phyloP scores from a whole-genome alignment of 805 yeast genomes.

The Candida cerambycidarum region DNA sequence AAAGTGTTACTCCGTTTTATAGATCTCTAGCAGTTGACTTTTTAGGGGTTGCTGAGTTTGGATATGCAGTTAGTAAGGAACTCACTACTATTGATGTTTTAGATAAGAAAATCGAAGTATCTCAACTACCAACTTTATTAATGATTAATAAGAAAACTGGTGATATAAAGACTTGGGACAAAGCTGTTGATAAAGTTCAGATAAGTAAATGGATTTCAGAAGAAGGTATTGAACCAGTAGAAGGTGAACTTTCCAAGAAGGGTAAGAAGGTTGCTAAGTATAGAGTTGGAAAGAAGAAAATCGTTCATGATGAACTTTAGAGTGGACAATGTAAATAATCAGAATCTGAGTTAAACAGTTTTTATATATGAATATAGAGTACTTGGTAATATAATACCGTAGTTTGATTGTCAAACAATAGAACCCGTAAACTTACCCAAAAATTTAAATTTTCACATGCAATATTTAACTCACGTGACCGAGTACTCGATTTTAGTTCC shows the following conservation, averaged over 20 bases:
- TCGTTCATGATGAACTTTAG: constrained; percentile 29
- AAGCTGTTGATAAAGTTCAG: constrained; percentile 29
- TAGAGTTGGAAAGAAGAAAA: constrained; percentile 27
- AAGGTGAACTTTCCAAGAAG: constrained; percentile 38
- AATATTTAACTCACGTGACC: constrained; percentile 7
- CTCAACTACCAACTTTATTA: constrained; percentile 26
- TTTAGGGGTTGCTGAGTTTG: constrained; percentile 50
- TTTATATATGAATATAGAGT: no score
- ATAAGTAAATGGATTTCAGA: constrained; percentile 35
- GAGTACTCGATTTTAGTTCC: not conserved
- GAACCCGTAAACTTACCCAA: not conserved
- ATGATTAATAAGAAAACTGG: constrained; percentile 9
- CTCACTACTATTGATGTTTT: constrained; percentile 13
- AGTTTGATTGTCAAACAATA: no score
- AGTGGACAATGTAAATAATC: not conserved
- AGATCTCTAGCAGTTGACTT: constrained; percentile 73
- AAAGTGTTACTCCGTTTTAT: constrained; percentile 51
- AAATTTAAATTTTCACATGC: constrained; percentile 7
- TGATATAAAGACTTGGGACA: constrained; percentile 11
- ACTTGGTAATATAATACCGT: no score
- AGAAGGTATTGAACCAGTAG: constrained; percentile 27
- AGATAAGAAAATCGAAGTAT: constrained; percentile 13
- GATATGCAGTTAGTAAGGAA: constrained; percentile 30
- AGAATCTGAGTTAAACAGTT: not conserved
- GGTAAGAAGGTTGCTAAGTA: constrained; percentile 30